These are phyloP conservation scores for Aeminium ludgeri DNA, from an alignment of 495 filamentous ascomycete genomes.

Conservation along the genomic window DNA sequence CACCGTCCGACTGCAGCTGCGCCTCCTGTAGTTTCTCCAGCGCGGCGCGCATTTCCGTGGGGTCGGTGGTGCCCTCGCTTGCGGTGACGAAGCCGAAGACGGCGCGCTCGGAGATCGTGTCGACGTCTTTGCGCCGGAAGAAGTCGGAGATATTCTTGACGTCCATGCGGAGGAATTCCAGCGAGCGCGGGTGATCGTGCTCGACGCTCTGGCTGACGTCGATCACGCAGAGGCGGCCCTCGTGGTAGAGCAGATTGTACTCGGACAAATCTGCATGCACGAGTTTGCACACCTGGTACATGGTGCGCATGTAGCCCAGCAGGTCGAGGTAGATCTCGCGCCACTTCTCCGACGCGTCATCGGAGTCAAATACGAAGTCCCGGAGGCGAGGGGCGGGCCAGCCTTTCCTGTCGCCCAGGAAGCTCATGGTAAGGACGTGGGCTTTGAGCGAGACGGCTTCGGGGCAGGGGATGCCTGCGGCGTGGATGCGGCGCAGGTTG, in stretches of 20 bases:
- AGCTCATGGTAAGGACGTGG: constrained; percentile 85
- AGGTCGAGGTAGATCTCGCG: constrained; percentile 63
- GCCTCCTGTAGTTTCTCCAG: constrained; percentile 34
- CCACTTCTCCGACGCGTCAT: constrained; percentile 47
- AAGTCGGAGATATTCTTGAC: constrained; percentile 91
- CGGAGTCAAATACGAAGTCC: constrained; percentile 40
- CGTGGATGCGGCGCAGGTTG: constrained; percentile 68
- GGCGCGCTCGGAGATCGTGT: constrained; percentile 52
- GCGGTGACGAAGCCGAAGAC: constrained; percentile 67
- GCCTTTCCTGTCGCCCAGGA: constrained; percentile 75
- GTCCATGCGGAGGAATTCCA: constrained; percentile 92
- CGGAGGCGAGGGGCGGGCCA: constrained; percentile 69
- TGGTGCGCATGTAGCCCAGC: constrained; percentile 69
- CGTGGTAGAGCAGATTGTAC: constrained; percentile 88
- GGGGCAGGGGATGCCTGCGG: constrained; percentile 73
- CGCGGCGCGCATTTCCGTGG: constrained; percentile 29
- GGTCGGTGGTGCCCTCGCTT: constrained; percentile 33
- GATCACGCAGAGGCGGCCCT: constrained; percentile 73
- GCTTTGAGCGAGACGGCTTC: constrained; percentile 74
- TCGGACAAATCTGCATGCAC: constrained; percentile 95
- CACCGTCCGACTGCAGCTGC: constrained; percentile 27
- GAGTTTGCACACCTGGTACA: constrained; percentile 78
- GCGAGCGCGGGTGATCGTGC: constrained; percentile 78
- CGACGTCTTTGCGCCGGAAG: constrained; percentile 69
- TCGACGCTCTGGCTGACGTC: constrained; percentile 96